Conservation (phyloP, 2,329 filamentous ascomycete genomes). For the Fusarium austroafricanum region DNA sequence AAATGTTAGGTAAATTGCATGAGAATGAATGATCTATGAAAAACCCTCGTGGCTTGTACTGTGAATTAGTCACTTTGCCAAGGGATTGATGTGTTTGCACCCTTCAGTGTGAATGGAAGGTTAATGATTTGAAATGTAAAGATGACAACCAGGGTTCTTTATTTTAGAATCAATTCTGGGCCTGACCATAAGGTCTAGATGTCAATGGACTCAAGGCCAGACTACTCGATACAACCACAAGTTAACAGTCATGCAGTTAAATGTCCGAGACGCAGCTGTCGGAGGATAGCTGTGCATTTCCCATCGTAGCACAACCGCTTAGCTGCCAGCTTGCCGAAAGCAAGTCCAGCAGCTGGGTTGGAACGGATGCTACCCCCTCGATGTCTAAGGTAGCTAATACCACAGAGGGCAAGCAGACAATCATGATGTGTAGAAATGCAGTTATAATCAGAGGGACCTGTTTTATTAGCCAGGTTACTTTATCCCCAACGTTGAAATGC, state of each 20-base stretch:
- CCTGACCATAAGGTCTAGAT: slow-evolving; percentile 25
- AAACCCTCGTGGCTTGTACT: slow-evolving; percentile 2
- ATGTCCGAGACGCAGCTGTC: not conserved
- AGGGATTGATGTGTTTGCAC: slow-evolving; percentile 3
- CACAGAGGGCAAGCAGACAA: too few relatives aligned
- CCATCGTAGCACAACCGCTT: slow-evolving; percentile 4
- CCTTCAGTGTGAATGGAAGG: slow-evolving; percentile 3
- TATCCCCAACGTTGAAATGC: slow-evolving; percentile 17
- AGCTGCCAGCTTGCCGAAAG: not conserved
- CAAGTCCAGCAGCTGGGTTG: too few relatives aligned
- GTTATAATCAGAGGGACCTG: not conserved
- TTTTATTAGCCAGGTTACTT: slow-evolving; percentile 11
- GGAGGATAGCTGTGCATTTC: slow-evolving; percentile 11
- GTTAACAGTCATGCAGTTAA: slow-evolving; percentile 25
- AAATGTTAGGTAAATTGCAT: not conserved
- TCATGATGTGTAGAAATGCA: too few relatives aligned
- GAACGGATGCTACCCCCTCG: too few relatives aligned
- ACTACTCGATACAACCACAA: slow-evolving; percentile 17
- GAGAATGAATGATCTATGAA: not conserved
- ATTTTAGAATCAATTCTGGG: slow-evolving; percentile 1
- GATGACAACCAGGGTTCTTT: not conserved
- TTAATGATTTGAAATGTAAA: slow-evolving; percentile 5
- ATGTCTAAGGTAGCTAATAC: not conserved
- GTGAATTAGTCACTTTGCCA: slow-evolving; percentile 4
- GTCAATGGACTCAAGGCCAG: slow-evolving; percentile 23